Evolutionary conservation across 1,284 basidiomycete genomes (phyloP).

Genomic region (Moesziomyces sp.): DNA sequence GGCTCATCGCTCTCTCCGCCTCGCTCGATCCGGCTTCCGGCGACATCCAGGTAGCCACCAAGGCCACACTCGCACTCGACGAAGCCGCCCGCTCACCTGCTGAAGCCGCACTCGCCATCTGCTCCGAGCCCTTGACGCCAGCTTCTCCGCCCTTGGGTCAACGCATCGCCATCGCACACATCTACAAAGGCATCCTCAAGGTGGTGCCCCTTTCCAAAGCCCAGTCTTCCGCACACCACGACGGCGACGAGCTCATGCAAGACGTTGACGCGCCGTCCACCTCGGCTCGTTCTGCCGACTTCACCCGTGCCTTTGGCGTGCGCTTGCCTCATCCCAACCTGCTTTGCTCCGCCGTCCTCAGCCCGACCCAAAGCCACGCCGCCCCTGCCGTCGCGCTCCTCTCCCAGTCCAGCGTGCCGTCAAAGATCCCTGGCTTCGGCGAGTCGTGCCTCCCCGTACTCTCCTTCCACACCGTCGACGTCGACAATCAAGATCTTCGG

Average conservation of each 20-base stretch:
- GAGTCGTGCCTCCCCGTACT: constrained; percentile 61
- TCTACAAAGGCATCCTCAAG: constrained; percentile 50
- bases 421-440: constrained; percentile 55
- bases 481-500: constrained; percentile 39
- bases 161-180: constrained; percentile 40
- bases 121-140: constrained; percentile 23
- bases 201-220: constrained; percentile 33
- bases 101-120: constrained; percentile 45
- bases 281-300: constrained; percentile 2
- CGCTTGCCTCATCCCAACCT: constrained; percentile 61
- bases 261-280: constrained; percentile 7
- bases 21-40: constrained; percentile 8
- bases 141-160: constrained; percentile 6
- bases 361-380: constrained; percentile 7
- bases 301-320: constrained; percentile 28
- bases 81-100: constrained; percentile 53
- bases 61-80: constrained; percentile 44
- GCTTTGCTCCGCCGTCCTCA: constrained; percentile 44
- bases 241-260: constrained; percentile 28
- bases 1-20: constrained; percentile 34
- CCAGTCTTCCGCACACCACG: background rate
- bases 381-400: constrained; percentile 54
- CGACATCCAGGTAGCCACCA: constrained; percentile 15
- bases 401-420: constrained; percentile 55
- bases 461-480: constrained; percentile 59